Conservation (phyloP, 306 rosid species). For the Mucuna pruriens region DNA sequence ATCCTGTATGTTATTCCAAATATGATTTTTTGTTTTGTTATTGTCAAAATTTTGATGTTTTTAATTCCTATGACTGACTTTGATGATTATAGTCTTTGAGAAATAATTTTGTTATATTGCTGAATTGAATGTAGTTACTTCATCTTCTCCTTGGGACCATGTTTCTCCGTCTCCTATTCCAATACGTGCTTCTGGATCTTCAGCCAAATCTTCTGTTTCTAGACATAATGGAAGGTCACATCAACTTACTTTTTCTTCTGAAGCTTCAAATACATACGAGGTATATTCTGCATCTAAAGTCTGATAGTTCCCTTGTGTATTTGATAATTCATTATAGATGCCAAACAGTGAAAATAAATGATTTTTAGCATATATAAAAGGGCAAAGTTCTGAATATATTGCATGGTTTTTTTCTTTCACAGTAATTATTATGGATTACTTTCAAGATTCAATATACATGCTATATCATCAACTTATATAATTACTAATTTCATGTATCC, state of each 20-base stretch:
- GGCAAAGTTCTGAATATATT: conserved; percentile 8
- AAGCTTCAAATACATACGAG: conserved; percentile 57
- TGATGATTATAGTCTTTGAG: conserved; percentile 26
- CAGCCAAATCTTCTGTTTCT: conserved; percentile 66
- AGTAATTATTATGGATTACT: conserved; percentile 11
- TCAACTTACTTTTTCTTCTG: conserved; percentile 57
- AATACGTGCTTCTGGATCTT: conserved; percentile 89
- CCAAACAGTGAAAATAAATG: neutral
- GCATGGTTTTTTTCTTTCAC: neutral
- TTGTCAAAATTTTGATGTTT: conserved; percentile 1
- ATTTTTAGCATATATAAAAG: conserved; percentile 9
- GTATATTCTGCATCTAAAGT: conserved; percentile 45
- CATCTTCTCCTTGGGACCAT: conserved; percentile 94
- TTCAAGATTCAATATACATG: conserved; percentile 7
- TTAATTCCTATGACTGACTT: conserved; percentile 30
- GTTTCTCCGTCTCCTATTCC: conserved; percentile 94
- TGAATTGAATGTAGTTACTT: conserved; percentile 55
- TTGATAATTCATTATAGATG: conserved; percentile 7
- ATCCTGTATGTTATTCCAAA: conserved; percentile 56
- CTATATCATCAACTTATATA: conserved; percentile 20
- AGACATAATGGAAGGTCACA: conserved; percentile 71
- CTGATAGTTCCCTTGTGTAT: neutral
- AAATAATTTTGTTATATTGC: conserved; percentile 32
- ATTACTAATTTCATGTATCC: conserved; percentile 30
- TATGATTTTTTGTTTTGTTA: neutral